A percentile compares a stretch with the other conserved stretches of the same genome.
Evolutionary conservation across 371 early-diverging fungal species (phyloP).

Genomic region (Saksenaea vasiformis): DNA sequence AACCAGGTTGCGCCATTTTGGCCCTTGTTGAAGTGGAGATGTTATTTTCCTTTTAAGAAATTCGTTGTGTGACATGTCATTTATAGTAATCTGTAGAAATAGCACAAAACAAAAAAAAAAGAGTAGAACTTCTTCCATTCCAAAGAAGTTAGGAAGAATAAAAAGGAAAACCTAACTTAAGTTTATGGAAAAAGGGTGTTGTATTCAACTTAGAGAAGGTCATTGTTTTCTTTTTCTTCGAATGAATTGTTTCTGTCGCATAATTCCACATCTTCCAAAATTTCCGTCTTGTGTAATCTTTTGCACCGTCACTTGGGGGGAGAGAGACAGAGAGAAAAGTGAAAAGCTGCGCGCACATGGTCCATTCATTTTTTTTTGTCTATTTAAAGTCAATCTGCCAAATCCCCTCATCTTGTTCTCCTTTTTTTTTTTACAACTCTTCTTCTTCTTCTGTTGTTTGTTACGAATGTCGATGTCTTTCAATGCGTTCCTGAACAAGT

Average conservation of each 20-base stretch:
- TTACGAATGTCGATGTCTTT: slow-evolving; percentile 6
- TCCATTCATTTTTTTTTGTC: neutral
- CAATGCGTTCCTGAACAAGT: slow-evolving; percentile 11
- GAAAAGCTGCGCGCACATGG: slow-evolving; percentile 3
- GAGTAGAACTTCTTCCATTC: neutral
- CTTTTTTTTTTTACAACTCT: neutral
- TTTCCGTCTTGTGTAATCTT: slow-evolving; percentile 3
- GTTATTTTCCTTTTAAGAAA: neutral
- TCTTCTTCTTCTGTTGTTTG: neutral
- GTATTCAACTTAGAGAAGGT: neutral
- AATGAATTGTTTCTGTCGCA: slow-evolving; percentile 1
- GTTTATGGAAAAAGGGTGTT: neutral
- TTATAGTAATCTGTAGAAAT: neutral
- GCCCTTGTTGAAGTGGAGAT: slow-evolving; percentile 3
- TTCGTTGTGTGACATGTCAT: neutral
- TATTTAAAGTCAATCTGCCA: slow-evolving; percentile 7
- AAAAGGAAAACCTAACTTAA: no score
- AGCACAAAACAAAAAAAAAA: neutral
- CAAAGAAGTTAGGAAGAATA: neutral
- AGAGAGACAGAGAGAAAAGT: no score
- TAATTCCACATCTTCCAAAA: slow-evolving; percentile 5
- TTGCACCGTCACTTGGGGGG: neutral
- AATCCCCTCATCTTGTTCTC: neutral
- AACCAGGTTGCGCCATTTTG: slow-evolving; percentile 5
- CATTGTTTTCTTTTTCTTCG: neutral